phyloP scores from a whole-genome alignment of 345 rosid species.

The Conringia planisiliqua region DNA sequence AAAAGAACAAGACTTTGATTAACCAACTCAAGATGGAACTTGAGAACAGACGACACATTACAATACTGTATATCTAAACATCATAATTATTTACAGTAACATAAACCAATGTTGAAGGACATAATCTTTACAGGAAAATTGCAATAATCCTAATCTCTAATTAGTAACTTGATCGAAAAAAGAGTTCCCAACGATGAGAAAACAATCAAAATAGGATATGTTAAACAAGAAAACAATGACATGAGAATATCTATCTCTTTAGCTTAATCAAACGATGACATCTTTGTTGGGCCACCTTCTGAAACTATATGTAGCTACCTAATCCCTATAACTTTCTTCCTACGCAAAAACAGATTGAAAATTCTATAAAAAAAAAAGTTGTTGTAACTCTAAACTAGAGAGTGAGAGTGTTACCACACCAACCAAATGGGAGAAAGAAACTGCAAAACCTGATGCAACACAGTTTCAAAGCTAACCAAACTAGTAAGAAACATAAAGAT shows the following conservation, averaged over 20 bases:
- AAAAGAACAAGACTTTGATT: neutral
- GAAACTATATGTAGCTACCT: neutral
- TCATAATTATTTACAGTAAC: too few relatives aligned
- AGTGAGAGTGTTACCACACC: neutral
- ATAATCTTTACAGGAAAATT: neutral
- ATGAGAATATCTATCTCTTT: neutral
- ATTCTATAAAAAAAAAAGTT: neutral
- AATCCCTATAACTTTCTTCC: neutral
- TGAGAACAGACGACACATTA: neutral
- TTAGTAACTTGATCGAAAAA: neutral
- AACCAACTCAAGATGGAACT: neutral
- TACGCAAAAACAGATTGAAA: neutral
- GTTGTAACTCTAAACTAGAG: neutral
- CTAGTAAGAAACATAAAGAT: neutral
- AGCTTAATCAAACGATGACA: slow-evolving; percentile 2
- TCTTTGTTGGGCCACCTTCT: neutral
- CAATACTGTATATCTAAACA: too few relatives aligned
- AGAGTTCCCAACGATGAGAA: neutral
- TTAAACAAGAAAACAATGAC: neutral
- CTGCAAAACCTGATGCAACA: neutral
- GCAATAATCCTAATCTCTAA: neutral
- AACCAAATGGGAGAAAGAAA: neutral
- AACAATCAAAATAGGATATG: neutral
- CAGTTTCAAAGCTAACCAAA: neutral
- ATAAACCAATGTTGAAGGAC: neutral